Evolutionary conservation across 192 early-diverging fungal species (phyloP).

Genomic region (Coemansia pectinata): DNA sequence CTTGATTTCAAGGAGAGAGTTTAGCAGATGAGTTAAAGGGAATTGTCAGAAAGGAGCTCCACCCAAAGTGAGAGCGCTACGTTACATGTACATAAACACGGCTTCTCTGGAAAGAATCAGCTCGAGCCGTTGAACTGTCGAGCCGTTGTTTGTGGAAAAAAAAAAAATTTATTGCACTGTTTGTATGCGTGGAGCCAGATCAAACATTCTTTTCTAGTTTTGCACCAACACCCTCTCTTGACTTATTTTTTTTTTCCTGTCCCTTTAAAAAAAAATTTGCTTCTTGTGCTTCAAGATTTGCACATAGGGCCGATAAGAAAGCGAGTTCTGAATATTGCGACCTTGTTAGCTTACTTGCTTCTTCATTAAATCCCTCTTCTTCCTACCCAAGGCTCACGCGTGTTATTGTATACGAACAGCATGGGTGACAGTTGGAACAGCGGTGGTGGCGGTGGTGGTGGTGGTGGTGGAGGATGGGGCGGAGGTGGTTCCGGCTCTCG

Average conservation of each 20-base stretch:
- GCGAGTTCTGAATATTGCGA: not conserved
- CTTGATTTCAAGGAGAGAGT: not conserved
- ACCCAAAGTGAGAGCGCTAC: no score
- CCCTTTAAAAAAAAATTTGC: not conserved
- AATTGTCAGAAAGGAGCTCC: no score
- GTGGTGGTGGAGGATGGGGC: slow-evolving; percentile 1
- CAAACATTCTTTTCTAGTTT: not conserved
- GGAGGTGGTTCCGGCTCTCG: not conserved
- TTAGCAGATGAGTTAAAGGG: not conserved
- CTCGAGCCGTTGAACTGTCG: not conserved
- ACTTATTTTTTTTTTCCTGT: not conserved
- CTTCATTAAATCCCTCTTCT: slow-evolving; percentile 2
- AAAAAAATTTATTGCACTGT: not conserved
- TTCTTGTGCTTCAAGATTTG: not conserved
- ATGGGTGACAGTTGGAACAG: slow-evolving; percentile 33
- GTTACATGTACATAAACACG: no score
- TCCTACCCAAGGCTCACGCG: slow-evolving; percentile 5
- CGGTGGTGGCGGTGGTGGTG: slow-evolving; percentile 1
- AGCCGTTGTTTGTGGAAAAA: not conserved
- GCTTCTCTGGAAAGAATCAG: not conserved
- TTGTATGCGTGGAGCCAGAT: not conserved
- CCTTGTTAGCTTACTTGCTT: not conserved
- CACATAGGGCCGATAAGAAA: not conserved
- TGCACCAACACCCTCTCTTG: no score
- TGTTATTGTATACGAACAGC: slow-evolving; percentile 1